phyloP scores from a whole-genome alignment of 306 rosid genomes.

The Medicago ruthenica region DNA sequence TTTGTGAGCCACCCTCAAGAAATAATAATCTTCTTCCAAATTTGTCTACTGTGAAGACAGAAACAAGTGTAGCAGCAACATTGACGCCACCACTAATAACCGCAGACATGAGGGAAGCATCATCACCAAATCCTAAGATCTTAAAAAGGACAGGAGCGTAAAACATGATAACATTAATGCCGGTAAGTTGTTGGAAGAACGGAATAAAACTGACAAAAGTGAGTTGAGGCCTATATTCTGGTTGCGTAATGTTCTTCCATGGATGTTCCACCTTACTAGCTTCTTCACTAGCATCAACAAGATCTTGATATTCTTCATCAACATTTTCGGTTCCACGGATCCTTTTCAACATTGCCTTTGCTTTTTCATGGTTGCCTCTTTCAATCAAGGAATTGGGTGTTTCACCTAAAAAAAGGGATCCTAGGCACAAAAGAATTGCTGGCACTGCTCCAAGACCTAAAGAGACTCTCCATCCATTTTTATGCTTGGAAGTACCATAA shows the following conservation, averaged over 20 bases:
- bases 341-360: not conserved
- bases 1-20: constrained; percentile 27
- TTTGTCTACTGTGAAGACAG: constrained; percentile 16
- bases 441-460: constrained; percentile 6
- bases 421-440: not conserved
- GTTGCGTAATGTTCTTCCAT: constrained; percentile 15
- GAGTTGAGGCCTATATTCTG: constrained; percentile 31
- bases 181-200: constrained; percentile 27
- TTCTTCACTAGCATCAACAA: constrained; percentile 15
- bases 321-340: not conserved
- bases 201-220: constrained; percentile 1
- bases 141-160: constrained; percentile 25
- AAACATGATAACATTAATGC: constrained; percentile 38
- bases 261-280: constrained; percentile 22
- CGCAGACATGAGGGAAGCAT: constrained; percentile 29
- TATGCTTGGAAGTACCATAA: not conserved
- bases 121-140: constrained; percentile 20
- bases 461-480: constrained; percentile 30
- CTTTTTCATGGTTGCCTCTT: not conserved
- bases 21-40: constrained; percentile 27
- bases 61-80: constrained; percentile 23
- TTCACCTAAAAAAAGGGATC: constrained; percentile 6
- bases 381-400: constrained; percentile 32
- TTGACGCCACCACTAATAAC: constrained; percentile 23
- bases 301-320: constrained; percentile 20